A percentile compares a stretch with the other conserved stretches of the same genome.
Evolutionary conservation across 106 monocot species (phyloP).

Genomic region (Platanthera guangdongensis): DNA sequence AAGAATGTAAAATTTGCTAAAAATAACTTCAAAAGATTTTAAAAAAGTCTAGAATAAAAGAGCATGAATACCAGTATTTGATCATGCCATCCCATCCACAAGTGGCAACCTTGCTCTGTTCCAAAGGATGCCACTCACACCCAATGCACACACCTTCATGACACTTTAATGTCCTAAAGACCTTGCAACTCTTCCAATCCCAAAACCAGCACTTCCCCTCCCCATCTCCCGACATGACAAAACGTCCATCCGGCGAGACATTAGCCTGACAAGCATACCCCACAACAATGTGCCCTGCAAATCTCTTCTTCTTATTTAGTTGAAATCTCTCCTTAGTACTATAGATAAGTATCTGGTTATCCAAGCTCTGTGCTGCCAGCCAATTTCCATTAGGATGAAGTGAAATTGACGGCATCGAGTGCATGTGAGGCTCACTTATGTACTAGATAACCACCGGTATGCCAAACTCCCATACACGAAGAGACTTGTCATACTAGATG

Average conservation of each 20-base stretch:
- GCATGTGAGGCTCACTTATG: constrained; percentile 99
- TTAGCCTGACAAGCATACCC: constrained; percentile 99
- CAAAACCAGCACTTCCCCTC: constrained; percentile 98
- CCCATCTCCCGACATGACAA: constrained; percentile 94
- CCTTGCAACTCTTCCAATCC: constrained; percentile 99
- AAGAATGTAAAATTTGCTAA: background rate
- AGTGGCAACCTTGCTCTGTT: constrained; percentile 94
- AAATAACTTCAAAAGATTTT: constrained; percentile 1
- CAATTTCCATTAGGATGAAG: constrained; percentile 91
- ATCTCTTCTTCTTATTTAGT: constrained; percentile 98
- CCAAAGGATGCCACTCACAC: constrained; percentile 91
- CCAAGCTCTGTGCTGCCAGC: constrained; percentile 96
- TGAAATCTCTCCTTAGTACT: constrained; percentile 98
- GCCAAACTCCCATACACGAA: constrained; percentile 97
- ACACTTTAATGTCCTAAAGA: constrained; percentile 80
- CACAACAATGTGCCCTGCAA: constrained; percentile 85
- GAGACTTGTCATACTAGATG: constrained; percentile 95
- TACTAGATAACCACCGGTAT: constrained; percentile 98
- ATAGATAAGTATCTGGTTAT: constrained; percentile 96
- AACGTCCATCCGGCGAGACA: constrained; percentile 93
- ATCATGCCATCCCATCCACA: constrained; percentile 99
- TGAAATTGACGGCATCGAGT: constrained; percentile 93
- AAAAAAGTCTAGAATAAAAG: background rate
- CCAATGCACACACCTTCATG: constrained; percentile 95
- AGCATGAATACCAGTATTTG: constrained; percentile 74